phyloP scores from a whole-genome alignment of 2,329 filamentous ascomycete species.

The Colletotrichum caudatum region DNA sequence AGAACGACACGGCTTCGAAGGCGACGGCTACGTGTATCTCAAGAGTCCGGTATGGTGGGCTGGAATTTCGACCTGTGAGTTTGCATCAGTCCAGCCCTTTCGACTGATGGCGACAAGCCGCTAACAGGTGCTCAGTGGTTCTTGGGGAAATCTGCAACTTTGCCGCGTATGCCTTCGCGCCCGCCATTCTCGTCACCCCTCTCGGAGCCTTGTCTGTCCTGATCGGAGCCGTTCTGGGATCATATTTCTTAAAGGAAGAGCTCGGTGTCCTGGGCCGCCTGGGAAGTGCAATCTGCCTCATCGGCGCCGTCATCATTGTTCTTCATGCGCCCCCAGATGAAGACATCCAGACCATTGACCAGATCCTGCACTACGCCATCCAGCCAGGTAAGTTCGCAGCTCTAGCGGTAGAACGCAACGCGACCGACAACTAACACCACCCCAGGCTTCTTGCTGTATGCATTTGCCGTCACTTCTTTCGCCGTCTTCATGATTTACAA shows the following conservation, averaged over 20 bases:
- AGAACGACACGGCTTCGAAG: constrained; percentile 93
- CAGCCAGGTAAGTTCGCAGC: constrained; percentile 76
- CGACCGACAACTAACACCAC: constrained; percentile 23
- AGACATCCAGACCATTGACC: constrained; percentile 89
- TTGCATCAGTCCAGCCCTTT: background rate
- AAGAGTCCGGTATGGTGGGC: constrained; percentile 98
- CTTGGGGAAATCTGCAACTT: constrained; percentile 97
- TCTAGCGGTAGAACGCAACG: background rate
- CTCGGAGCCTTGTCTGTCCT: constrained; percentile 93
- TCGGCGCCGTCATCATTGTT: constrained; percentile 97
- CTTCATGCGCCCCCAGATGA: constrained; percentile 95
- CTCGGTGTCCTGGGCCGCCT: constrained; percentile 92
- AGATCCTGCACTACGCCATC: constrained; percentile 91
- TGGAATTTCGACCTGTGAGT: constrained; percentile 87
- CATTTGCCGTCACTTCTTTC: constrained; percentile 82
- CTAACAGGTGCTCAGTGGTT: constrained; percentile 71
- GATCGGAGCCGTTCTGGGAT: constrained; percentile 93
- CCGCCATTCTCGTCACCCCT: constrained; percentile 97
- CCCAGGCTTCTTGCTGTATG: constrained; percentile 90
- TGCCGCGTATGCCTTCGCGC: constrained; percentile 96
- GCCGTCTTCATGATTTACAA: constrained; percentile 96
- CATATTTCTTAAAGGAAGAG: constrained; percentile 92
- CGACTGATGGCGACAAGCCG: constrained; percentile 1
- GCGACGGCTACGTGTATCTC: constrained; percentile 94
- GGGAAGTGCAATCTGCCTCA: constrained; percentile 94